Base-by-base conservation (phyloP, 2,329 filamentous ascomycete species). In the Pseudomassariella vexata region DNA sequence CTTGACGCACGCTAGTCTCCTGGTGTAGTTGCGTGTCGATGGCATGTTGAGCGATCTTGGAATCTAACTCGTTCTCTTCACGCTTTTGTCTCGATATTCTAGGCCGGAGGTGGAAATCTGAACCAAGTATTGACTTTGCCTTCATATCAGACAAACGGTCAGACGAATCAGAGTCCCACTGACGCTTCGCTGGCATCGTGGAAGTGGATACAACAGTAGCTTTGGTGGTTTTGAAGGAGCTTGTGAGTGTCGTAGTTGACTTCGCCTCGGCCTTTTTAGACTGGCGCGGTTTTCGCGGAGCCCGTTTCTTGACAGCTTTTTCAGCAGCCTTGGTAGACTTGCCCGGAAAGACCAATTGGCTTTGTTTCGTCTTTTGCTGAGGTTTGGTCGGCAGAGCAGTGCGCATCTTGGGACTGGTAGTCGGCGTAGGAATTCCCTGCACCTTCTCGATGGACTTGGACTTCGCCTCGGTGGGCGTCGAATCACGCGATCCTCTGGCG, bases 341-440 rank as follows among this genome's bases (percentile, higher is more conserved):
- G 20, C 36, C 44, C 19, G 47, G 50, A 38, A 76, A 74, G 1
- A 52, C 43, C 19, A 80, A 62, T 39, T 62, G 68, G 41, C 62
- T 65, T 46, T 79, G 76, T 48, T 69, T 77, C 12, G 42, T 35
- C 30, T 45, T 55, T 36, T 42, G 37, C 10, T 41, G 47, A 32
- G 49, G 54, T 52, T 63, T 69, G 37, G 48, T 56, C 20, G 63
- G 62, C 11, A 63, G 45, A 14, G 59, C 49, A 28, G 57, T 56
- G 15, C 58, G 57, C 16, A 65, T 56, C 44, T 62, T 68, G 24
- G 76, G 76, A 46, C 73, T 80, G 14, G 74, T 65, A 29, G 58
- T 65, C 6, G 76, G 76, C 2, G 76, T 81, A 3, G 67, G 70
- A 21, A 81, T 76, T 29, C 66, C 64, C 40, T 68, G 60, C 12